phyloP scores from a whole-genome alignment of 2,329 filamentous ascomycete genomes.

The Cladobotryum mycophilum region DNA sequence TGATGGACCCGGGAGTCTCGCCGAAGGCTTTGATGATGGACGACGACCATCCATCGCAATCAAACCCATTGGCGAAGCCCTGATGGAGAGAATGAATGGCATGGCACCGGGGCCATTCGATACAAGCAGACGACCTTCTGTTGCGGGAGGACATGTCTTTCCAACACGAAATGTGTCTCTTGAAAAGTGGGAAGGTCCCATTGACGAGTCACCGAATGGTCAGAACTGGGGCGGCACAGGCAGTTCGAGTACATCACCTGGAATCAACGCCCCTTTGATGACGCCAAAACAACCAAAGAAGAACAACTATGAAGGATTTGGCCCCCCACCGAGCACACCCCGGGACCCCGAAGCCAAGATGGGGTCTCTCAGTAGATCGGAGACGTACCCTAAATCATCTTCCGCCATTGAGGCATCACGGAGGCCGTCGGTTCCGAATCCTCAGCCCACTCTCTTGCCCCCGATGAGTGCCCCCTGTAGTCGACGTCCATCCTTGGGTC shows the following conservation, averaged over 20 bases:
- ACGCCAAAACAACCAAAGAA: constrained; percentile 38
- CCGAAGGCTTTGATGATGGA: constrained; percentile 7
- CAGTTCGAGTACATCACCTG: constrained; percentile 13
- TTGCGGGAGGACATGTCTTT: constrained; percentile 25
- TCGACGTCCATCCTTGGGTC: constrained; percentile 34
- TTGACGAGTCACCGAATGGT: constrained; percentile 3
- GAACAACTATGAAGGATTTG: constrained; percentile 54
- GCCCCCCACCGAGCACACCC: constrained; percentile 35
- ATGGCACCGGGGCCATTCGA: constrained; percentile 64
- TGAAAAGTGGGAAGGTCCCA: constrained; percentile 13
- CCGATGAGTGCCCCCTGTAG: constrained; percentile 15
- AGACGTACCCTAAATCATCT: constrained; percentile 45
- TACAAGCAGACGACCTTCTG: constrained; percentile 31
- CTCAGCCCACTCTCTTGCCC: constrained; percentile 31
- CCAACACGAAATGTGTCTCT: constrained; percentile 25
- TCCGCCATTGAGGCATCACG: constrained; percentile 31
- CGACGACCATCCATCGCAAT: background rate
- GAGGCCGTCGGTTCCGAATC: constrained; percentile 43
- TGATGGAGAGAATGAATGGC: constrained; percentile 58
- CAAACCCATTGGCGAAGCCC: constrained; percentile 16
- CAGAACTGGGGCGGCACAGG: constrained; percentile 13
- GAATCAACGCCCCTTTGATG: constrained; percentile 23
- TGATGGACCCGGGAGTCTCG: constrained; percentile 45
- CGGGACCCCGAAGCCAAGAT: constrained; percentile 34
- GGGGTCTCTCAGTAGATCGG: constrained; percentile 38